Percentiles rank a stretch among this genome's conserved stretches.
Conservation (phyloP, 129 eudicot genomes). For the Flaveria trinervia region DNA sequence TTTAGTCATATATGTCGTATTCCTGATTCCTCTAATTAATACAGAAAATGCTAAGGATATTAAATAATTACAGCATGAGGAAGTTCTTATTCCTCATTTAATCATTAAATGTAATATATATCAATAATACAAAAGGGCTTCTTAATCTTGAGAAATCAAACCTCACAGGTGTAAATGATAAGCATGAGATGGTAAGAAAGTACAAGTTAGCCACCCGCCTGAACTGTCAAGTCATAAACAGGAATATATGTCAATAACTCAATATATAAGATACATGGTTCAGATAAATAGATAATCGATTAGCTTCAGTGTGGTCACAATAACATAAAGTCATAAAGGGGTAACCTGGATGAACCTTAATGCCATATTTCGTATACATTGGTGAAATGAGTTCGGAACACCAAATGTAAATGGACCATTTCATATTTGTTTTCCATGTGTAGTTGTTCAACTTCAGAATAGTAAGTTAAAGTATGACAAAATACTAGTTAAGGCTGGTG, state of each 20-base stretch:
- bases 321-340: not conserved
- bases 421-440: not conserved
- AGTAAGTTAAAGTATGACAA: not conserved
- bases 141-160: conserved; percentile 32
- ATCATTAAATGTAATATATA: not conserved
- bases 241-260: conserved; percentile 20
- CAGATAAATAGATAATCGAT: conserved; percentile 4
- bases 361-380: not conserved
- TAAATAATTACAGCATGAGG: not conserved
- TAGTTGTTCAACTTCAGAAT: not conserved
- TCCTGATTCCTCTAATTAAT: not conserved
- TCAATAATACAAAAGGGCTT: not conserved
- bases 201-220: conserved; percentile 98
- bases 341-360: not conserved
- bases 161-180: conserved; percentile 95
- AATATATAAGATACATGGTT: conserved; percentile 16
- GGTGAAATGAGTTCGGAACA: not conserved
- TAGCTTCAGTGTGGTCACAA: conserved; percentile 14
- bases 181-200: conserved; percentile 89
- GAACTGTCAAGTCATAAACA: conserved; percentile 71
- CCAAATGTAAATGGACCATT: not conserved
- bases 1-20: not conserved
- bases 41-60: not conserved
- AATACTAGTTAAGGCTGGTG: conserved; percentile 7
- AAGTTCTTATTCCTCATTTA: not conserved